Conservation (phyloP, 805 yeast species). For the Isabelozyma heimii region DNA sequence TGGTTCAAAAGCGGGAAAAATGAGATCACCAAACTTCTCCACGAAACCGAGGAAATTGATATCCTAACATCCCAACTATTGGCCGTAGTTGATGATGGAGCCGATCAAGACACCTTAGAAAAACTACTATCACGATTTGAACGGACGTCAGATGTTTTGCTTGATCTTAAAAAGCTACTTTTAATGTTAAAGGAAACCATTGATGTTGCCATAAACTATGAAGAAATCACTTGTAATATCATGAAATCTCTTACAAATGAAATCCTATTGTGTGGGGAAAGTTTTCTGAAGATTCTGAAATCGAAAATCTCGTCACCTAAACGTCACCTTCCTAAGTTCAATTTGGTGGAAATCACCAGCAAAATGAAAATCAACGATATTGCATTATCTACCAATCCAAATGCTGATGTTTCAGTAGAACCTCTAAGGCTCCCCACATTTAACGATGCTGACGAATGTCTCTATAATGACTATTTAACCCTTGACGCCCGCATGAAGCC, state of each 20-base stretch:
- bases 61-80: slow-evolving; percentile 19
- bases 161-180: slow-evolving; percentile 21
- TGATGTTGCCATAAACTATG: slow-evolving; percentile 24
- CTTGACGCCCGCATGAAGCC: slow-evolving; percentile 47
- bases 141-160: slow-evolving; percentile 19
- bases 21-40: slow-evolving; percentile 12
- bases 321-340: slow-evolving; percentile 11
- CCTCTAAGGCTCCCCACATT: slow-evolving; percentile 29
- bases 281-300: slow-evolving; percentile 13
- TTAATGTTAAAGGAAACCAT: slow-evolving; percentile 18
- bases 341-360: slow-evolving; percentile 15
- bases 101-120: neutral
- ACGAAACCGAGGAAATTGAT: slow-evolving; percentile 22
- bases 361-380: slow-evolving; percentile 21
- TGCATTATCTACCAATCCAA: slow-evolving; percentile 2
- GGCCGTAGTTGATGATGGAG: slow-evolving; percentile 3
- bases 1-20: slow-evolving; percentile 27
- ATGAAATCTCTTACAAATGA: slow-evolving; percentile 22
- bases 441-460: slow-evolving; percentile 22
- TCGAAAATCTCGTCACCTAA: slow-evolving; percentile 15
- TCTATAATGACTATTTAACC: slow-evolving; percentile 41
- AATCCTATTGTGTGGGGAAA: slow-evolving; percentile 20
- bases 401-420: slow-evolving; percentile 11
- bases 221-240: slow-evolving; percentile 24
- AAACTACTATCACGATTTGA: slow-evolving; percentile 23